Conservation (phyloP, 306 rosid species). For the Macrotyloma uniflorum region DNA sequence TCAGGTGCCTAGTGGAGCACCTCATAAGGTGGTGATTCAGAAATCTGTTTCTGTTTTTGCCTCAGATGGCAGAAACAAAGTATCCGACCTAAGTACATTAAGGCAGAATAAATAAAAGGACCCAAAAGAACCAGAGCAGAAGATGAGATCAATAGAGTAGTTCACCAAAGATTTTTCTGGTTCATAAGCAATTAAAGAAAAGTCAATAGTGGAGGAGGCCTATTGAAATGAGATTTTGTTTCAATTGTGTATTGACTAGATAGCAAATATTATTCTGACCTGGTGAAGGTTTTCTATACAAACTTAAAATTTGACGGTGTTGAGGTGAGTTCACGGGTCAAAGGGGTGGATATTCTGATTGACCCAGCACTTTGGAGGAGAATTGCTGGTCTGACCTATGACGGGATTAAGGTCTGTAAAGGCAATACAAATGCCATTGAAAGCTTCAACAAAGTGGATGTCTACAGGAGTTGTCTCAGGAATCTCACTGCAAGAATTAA, state of each 20-base stretch:
- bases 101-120: background rate
- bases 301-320: too few species aligned
- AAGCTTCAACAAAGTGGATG: too few species aligned
- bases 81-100: background rate
- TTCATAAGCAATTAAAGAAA: background rate
- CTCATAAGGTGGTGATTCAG: slow-evolving; percentile 12
- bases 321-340: too few species aligned
- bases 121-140: background rate
- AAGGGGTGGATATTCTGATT: too few species aligned
- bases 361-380: too few species aligned
- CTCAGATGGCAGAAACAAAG: background rate
- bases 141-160: background rate
- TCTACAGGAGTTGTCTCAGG: too few species aligned
- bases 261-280: too few species aligned
- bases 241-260: slow-evolving; percentile 6
- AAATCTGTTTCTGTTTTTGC: slow-evolving; percentile 1
- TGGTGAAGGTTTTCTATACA: too few species aligned
- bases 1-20: background rate
- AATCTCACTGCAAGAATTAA: too few species aligned
- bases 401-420: too few species aligned
- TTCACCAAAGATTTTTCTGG: slow-evolving; percentile 1
- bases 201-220: background rate
- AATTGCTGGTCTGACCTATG: too few species aligned
- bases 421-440: too few species aligned
- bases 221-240: background rate